phyloP scores from a whole-genome alignment of 805 yeast genomes.

The Starmerella gropengiesseri region DNA sequence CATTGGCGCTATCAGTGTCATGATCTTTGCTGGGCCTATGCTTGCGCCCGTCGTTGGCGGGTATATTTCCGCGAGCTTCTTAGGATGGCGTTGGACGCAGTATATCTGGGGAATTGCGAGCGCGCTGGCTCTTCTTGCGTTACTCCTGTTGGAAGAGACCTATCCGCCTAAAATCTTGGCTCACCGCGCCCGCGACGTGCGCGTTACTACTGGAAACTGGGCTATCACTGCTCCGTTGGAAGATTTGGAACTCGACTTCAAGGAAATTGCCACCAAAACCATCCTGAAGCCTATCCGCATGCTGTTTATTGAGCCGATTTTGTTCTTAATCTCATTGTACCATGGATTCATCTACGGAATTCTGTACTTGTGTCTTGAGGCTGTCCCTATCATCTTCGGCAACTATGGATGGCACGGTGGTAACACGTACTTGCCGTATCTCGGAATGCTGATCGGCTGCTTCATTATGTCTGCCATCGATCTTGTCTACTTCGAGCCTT shows the following conservation, averaged over 20 bases:
- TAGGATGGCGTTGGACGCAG: constrained; percentile 50
- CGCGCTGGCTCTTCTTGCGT: constrained; percentile 26
- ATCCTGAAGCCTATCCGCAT: constrained; percentile 57
- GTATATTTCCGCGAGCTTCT: constrained; percentile 61
- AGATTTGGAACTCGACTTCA: constrained; percentile 42
- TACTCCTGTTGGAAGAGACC: constrained; percentile 31
- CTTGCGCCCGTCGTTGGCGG: constrained; percentile 33
- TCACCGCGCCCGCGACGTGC: constrained; percentile 50
- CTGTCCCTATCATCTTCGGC: constrained; percentile 61
- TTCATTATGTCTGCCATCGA: constrained; percentile 45
- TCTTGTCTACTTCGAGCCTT: constrained; percentile 45
- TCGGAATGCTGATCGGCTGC: constrained; percentile 59
- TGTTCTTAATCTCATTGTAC: constrained; percentile 54
- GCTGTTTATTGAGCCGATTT: constrained; percentile 60
- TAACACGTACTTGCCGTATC: constrained; percentile 65
- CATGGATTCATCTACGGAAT: constrained; percentile 74
- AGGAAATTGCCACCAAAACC: constrained; percentile 51
- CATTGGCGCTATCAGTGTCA: constrained; percentile 11
- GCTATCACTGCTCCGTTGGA: constrained; percentile 89
- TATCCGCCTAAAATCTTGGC: constrained; percentile 44
- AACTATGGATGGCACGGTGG: constrained; percentile 54
- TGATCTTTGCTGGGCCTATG: constrained; percentile 22
- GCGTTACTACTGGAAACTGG: constrained; percentile 69
- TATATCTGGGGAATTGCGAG: constrained; percentile 39
- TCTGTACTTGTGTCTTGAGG: constrained; percentile 59